These are phyloP conservation scores for Paramicrosporidium saccamoebae DNA, from an alignment of 371 early-diverging fungal species.

Conservation along the genomic window DNA sequence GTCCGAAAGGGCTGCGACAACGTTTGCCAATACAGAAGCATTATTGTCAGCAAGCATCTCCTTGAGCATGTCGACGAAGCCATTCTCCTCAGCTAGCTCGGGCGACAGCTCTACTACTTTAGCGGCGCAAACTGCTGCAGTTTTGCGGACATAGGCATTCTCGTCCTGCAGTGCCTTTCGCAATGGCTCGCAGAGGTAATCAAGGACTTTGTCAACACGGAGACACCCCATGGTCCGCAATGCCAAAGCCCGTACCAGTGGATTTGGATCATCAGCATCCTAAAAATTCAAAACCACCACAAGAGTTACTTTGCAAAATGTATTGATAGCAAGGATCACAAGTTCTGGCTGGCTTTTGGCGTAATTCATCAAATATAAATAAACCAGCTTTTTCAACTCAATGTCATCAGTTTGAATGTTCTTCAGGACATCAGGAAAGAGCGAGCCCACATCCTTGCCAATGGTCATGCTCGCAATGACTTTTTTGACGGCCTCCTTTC, in stretches of 20 bases:
- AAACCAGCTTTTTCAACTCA: constrained; percentile 49
- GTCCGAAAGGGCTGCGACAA: constrained; percentile 55
- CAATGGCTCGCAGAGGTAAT: constrained; percentile 13
- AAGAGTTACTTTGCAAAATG: constrained; percentile 28
- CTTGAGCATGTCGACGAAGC: constrained; percentile 42
- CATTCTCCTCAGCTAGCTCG: constrained; percentile 16
- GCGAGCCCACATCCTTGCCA: constrained; percentile 44
- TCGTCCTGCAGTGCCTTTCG: constrained; percentile 11
- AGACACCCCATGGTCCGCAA: constrained; percentile 90
- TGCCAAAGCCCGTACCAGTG: constrained; percentile 75
- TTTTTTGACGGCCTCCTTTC: constrained; percentile 87
- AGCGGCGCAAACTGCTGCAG: constrained; percentile 71
- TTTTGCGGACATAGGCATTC: constrained; percentile 51
- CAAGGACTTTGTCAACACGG: constrained; percentile 75
- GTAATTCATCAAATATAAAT: constrained; percentile 41
- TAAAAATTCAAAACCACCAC: constrained; percentile 4
- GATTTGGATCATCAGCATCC: constrained; percentile 78
- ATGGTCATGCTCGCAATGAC: constrained; percentile 86
- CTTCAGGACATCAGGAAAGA: constrained; percentile 67
- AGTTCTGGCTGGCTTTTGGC: constrained; percentile 87
- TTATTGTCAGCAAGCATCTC: constrained; percentile 73
- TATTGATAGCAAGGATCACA: constrained; percentile 81
- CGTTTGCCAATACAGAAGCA: constrained; percentile 78
- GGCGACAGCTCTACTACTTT: constrained; percentile 22
- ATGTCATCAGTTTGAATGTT: constrained; percentile 96